Evolutionary conservation across 2,329 filamentous ascomycete genomes (phyloP), one percentile per base, ranked within the genome.

Genomic region (Ophiocordyceps camponoti-rufipedis): DNA sequence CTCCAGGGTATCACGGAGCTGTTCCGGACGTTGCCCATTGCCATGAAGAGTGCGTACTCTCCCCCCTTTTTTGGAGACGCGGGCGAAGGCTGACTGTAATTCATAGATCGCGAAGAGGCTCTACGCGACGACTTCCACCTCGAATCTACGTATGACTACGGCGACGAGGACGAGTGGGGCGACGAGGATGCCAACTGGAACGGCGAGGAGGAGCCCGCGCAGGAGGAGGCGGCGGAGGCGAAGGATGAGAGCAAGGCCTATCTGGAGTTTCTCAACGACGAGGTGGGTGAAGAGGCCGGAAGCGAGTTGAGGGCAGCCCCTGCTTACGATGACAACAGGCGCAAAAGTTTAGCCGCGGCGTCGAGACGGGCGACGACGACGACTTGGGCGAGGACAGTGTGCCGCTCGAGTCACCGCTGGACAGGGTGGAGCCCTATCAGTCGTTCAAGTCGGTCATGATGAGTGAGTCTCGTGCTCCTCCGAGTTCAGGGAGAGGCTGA

Each of bases 231-330:
- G 13, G 62, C 61, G 3, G 82, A 94, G 49, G 72, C 79, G 55
- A 84, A 87, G 57, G 89, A 95, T 55, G 89, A 96, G 64, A 91
- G 85, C 60, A 82, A 84, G 23, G 86, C 89, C 6, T 98, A 98
- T 60, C 75, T 98, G 42, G 88, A 96, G 53, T 98, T 98, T 68
- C 66, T 98, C 28, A 93, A 89, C 54, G 84, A 93, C 60, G 89
- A 96, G 70, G 82, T 80, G 58, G 60, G 70, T 35, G 31, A 10
- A 23, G 14, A 8, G 6, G 23, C 23, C 4, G 12, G 16, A 8
- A 41, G n/a, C 11, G 16, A 10, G 8, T 8, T 12, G 23, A 38
- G 7, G 33, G 28, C 32, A 14, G 10, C 23, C 13, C 5, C 32
- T 23, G 42, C n/a, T 38, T 10, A 42, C 35, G 35, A 42, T 12